phyloP scores from a whole-genome alignment of 169 alveolate species.

The Plasmodium adleri region DNA sequence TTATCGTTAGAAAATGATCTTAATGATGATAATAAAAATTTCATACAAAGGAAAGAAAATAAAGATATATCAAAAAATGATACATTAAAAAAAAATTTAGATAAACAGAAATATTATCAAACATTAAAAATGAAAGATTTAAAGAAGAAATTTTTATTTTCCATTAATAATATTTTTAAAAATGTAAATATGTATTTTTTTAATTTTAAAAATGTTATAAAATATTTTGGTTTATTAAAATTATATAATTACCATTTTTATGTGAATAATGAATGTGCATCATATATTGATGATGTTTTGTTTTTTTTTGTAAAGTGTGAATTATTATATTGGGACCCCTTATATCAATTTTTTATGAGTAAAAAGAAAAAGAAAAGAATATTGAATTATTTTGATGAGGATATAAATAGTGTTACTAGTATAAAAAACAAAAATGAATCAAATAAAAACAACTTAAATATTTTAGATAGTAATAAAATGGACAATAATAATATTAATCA shows the following conservation, averaged over 20 bases:
- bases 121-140: constrained; percentile 37
- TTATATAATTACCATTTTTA: constrained; percentile 46
- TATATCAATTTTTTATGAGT: constrained; percentile 38
- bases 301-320: constrained; percentile 67
- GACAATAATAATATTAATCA: background rate
- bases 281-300: constrained; percentile 28
- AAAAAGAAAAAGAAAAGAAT: constrained; percentile 28
- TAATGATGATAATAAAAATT: background rate
- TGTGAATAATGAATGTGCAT: constrained; percentile 6
- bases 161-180: constrained; percentile 18
- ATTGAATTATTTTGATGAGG: constrained; percentile 3
- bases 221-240: constrained; percentile 55
- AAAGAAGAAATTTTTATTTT: constrained; percentile 25
- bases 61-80: background rate
- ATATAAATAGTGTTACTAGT: background rate
- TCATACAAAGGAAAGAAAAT: background rate
- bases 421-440: background rate
- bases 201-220: constrained; percentile 68
- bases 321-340: constrained; percentile 71
- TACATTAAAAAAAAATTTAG: constrained; percentile 9
- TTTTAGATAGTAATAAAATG: background rate
- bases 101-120: constrained; percentile 48
- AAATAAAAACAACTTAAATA: background rate
- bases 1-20: background rate
- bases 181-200: constrained; percentile 41